These are phyloP conservation scores for Phytophthora nicotianae DNA, from an alignment of 352 stramenopile genomes.

Conservation along the genomic window DNA sequence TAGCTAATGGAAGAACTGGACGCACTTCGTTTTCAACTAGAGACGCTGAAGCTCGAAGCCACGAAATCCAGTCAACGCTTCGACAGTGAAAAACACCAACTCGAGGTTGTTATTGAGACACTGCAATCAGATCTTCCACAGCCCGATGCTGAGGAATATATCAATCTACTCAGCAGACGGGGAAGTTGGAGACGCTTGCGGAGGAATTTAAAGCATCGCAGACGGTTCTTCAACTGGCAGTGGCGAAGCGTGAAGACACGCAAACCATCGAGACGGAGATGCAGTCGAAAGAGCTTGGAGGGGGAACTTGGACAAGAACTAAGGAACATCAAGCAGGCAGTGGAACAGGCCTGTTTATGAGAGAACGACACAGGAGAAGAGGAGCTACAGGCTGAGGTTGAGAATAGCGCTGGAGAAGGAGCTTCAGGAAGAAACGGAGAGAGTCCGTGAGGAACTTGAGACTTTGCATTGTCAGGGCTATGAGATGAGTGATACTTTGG, in stretches of 20 bases:
- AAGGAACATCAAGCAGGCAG: constrained; percentile 45
- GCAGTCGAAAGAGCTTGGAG: constrained; percentile 28
- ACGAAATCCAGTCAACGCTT: constrained; percentile 16
- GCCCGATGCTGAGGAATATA: constrained; percentile 4
- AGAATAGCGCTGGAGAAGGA: constrained; percentile 31
- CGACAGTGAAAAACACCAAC: constrained; percentile 26
- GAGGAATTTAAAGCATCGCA: constrained; percentile 24
- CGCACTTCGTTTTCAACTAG: constrained; percentile 30
- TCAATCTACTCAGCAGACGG: constrained; percentile 10
- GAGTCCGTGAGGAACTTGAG: constrained; percentile 42
- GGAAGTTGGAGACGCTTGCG: constrained; percentile 18
- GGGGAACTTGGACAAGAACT: constrained; percentile 43
- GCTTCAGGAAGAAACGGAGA: constrained; percentile 32
- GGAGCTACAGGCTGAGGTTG: constrained; percentile 34
- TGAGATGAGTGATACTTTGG: constrained; percentile 44
- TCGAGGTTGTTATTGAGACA: constrained; percentile 31
- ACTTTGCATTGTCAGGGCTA: constrained; percentile 30
- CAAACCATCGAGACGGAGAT: constrained; percentile 16
- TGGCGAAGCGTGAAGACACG: constrained; percentile 24
- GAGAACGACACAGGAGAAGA: constrained; percentile 41
- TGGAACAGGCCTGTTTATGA: constrained; percentile 37
- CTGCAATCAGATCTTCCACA: constrained; percentile 5
- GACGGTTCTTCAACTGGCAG: constrained; percentile 23
- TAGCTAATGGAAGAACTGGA: constrained; percentile 42
- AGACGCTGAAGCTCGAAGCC: constrained; percentile 30